Conservation (phyloP, 139 green algal species). For the Ettlia oleoabundans region DNA sequence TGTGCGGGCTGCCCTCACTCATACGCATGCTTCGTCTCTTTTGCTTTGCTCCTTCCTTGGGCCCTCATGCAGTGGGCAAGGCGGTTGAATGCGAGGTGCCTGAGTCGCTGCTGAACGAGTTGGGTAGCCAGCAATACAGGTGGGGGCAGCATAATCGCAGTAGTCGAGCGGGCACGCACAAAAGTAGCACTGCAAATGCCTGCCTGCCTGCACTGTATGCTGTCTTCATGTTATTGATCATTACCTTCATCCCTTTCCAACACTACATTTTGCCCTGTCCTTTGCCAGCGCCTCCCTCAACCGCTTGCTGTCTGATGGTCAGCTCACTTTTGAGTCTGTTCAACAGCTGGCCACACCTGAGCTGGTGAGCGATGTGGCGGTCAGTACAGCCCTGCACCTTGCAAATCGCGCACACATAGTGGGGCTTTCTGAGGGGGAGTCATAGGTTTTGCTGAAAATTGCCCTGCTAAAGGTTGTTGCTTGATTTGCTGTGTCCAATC, state of each 20-base stretch:
- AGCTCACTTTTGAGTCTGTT: constrained; percentile 51
- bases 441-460: no score
- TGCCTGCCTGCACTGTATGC: no score
- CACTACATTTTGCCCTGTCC: neutral
- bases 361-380: constrained; percentile 13
- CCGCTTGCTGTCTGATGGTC: constrained; percentile 31
- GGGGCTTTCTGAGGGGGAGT: no score
- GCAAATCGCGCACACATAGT: no score
- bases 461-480: no score
- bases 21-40: no score
- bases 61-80: constrained; percentile 41
- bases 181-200: neutral
- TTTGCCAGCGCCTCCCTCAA: constrained; percentile 35
- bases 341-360: constrained; percentile 55
- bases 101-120: constrained; percentile 48
- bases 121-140: constrained; percentile 57
- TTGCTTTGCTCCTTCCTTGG: no score
- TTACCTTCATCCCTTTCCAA: neutral
- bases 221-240: no score
- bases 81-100: constrained; percentile 50
- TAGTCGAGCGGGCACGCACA: neutral
- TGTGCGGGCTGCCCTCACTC: no score
- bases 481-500: no score
- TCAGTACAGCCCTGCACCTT: no score
- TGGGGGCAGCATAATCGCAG: neutral